These are phyloP conservation scores for Paxillus involutus DNA, from an alignment of 768 basidiomycete species.

Conservation along the genomic window DNA sequence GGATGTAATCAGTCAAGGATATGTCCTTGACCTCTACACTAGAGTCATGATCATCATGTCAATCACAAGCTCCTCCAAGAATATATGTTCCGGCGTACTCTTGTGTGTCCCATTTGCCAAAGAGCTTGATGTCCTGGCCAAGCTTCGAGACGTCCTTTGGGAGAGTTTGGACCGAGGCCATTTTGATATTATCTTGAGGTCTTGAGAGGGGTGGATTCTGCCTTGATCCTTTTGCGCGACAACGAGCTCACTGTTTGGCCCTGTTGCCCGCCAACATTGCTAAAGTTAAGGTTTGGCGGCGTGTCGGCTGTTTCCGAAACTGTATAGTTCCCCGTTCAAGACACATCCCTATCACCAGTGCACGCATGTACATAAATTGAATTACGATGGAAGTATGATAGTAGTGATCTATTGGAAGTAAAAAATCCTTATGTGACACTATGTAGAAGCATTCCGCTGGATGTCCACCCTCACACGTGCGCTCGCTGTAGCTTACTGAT, in stretches of 20 bases:
- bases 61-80: slow-evolving; percentile 7
- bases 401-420: too few relatives aligned
- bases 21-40: slow-evolving; percentile 99
- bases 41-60: slow-evolving; percentile 12
- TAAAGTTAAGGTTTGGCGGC: slow-evolving; percentile 25
- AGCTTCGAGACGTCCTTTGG: slow-evolving; percentile 81
- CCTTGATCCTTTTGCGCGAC: slow-evolving; percentile 16
- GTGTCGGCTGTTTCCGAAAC: slow-evolving; percentile 25
- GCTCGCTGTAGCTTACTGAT: slow-evolving; percentile 14
- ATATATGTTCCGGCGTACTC: slow-evolving; percentile 62
- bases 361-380: neutral
- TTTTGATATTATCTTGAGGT: slow-evolving; percentile 44
- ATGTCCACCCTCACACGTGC: too few relatives aligned
- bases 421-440: too few relatives aligned
- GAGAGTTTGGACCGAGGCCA: slow-evolving; percentile 69
- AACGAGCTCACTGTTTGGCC: slow-evolving; percentile 24
- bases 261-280: slow-evolving; percentile 10
- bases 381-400: neutral
- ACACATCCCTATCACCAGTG: neutral
- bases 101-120: slow-evolving; percentile 98
- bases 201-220: slow-evolving; percentile 17
- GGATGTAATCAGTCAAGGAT: slow-evolving; percentile 98
- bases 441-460: too few relatives aligned
- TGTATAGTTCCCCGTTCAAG: slow-evolving; percentile 24
- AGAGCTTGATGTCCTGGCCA: slow-evolving; percentile 89